Evolutionary conservation across 345 rosid species (phyloP), one percentile per base, ranked within the genome.

Genomic region (Physaria fendleri): DNA sequence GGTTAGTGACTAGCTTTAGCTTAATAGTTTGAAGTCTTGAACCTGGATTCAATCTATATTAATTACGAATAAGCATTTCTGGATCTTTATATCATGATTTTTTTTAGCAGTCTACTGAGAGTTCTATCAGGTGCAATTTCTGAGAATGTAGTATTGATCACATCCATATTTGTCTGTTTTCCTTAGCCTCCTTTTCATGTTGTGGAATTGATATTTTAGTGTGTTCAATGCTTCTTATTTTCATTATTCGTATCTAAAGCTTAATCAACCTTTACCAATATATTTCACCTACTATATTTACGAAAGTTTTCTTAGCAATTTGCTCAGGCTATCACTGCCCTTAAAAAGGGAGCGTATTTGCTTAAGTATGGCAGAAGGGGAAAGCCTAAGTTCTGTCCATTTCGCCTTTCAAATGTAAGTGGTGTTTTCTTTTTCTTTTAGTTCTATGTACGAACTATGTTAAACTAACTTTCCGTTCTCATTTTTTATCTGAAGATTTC

Each of bases 351-450:
- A 49, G 92, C 99, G 37, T 87, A 52, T 80, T 79, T 93, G 78
- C 95, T 93, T 14, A 93, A 93, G 76, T 93, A 93, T 71, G 97
- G 99, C 71, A 83, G 97, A 77, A 80, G 99, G 56, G 99, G 99
- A 48, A 93, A 87, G 74, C 99, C 99, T 50, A 93, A 93, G 79
- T 89, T 85, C 77, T 93, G 97, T 69, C 99, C 97, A 33, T 90
- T 93, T 72, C 94, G 90, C 48, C 99, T 93, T 74, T 85, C 99
- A 6, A 89, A 87, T 76, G 99, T 93, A 79, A 85, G 95, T 68
- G 35, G 0, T 49, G n/a, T 4, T 14, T 37, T 22, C 1, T 1
- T 59, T 33, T 35, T 6, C 33, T 25, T 33, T 51, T 3, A 1
- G 6, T 52, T 41, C 24, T 24, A 4, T 51, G 17, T 33, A n/a